Base-by-base conservation (phyloP, 2,329 filamentous ascomycete species). In the Cercospora zeina region DNA sequence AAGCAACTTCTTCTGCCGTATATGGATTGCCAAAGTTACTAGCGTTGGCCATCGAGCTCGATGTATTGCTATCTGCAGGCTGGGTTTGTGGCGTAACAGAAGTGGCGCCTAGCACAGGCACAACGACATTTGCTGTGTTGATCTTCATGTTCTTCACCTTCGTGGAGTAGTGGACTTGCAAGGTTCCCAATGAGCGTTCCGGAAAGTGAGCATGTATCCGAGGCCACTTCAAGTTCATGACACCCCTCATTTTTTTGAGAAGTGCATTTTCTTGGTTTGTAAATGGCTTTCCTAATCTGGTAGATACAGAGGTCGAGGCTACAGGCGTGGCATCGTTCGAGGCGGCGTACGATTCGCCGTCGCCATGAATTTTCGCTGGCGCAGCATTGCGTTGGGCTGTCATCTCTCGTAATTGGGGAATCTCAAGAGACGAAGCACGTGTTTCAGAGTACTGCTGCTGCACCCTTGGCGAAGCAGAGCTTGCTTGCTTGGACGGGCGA, bases 241-340 rank as follows among this genome's bases (percentile, higher is more conserved):
- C 75, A 54, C 79, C 77, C 50, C 77, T 80, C 8, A 81, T 55
- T 33, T 75, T 75, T 4, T 77, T 74, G 0, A 81, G 66, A 7
- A 77, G 64, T 0, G 57, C 59, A 39, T 75, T 69, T 39, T 77
- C 74, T 34, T 73, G 68, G 4, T 42, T 30, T 1, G 68, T 69
- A 31, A 70, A 76, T 16, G 27, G 42, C n/a, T 31, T 10, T 16
- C 45, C 34, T 42, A 30, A 50, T 16, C 14, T 39, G 42, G 50
- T 58, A 36, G 42, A 21, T 58, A 21, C 42, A 50, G 45, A 10
- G 11, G 4, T 31, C n/a, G 39, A 11, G 11, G 16, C 13, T 14
- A 11, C 27, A 10, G 10, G 21, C 47, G 47, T 50, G 6, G 47
- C 11, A 16, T 42, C 16, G 37, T 36, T 21, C 8, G 49, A 30